phyloP scores from a whole-genome alignment of 306 rosid species.

The Prunus fruticosa region DNA sequence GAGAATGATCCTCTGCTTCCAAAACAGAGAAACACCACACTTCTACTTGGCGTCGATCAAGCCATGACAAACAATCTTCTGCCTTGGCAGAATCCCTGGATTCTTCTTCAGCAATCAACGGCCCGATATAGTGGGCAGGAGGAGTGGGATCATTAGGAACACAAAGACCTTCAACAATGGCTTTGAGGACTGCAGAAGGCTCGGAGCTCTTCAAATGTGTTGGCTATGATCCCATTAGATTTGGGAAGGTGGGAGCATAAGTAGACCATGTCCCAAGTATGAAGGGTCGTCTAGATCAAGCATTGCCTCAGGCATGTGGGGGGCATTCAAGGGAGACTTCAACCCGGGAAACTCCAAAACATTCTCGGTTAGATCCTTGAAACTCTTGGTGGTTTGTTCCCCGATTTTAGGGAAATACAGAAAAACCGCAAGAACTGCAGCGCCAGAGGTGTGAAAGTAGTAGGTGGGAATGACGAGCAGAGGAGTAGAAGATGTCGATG shows the following conservation, averaged over 20 bases:
- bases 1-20: too few species aligned
- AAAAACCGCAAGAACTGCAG: constrained; percentile 8
- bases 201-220: constrained; percentile 32
- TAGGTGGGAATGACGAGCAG: constrained; percentile 29
- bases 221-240: constrained; percentile 18
- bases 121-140: constrained; percentile 24
- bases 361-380: background rate
- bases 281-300: constrained; percentile 12
- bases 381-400: constrained; percentile 1
- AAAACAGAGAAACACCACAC: too few species aligned
- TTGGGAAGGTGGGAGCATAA: background rate
- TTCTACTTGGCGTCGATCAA: too few species aligned
- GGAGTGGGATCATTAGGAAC: constrained; percentile 19
- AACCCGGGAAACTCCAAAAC: constrained; percentile 17
- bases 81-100: too few species aligned
- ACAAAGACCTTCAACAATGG: constrained; percentile 7
- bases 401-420: constrained; percentile 14
- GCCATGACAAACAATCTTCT: too few species aligned
- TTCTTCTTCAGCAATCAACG: background rate
- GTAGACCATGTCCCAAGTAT: background rate
- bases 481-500: constrained; percentile 30
- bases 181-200: constrained; percentile 1
- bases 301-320: background rate
- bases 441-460: constrained; percentile 29
- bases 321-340: background rate